Percentiles rank a stretch among this genome's conserved stretches.
Conservation (phyloP, 495 filamentous ascomycete genomes). For the Daldinia grandis region DNA sequence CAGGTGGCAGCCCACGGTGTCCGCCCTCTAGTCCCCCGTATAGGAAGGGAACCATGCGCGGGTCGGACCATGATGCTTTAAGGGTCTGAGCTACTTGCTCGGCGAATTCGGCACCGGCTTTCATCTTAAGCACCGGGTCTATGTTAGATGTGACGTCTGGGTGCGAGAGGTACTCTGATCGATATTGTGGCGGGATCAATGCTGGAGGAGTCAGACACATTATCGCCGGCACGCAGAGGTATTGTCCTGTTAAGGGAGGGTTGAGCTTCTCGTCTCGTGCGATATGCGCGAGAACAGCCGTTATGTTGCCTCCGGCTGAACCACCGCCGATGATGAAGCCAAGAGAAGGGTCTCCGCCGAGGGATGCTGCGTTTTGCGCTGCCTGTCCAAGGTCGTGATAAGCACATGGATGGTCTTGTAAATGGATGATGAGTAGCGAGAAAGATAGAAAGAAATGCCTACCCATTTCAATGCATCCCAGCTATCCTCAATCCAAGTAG, state of each 20-base stretch:
- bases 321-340: slow-evolving; percentile 62
- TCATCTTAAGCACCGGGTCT: slow-evolving; percentile 33
- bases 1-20: slow-evolving; percentile 43
- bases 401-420: background rate
- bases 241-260: slow-evolving; percentile 55
- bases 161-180: slow-evolving; percentile 37
- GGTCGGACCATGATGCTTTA: slow-evolving; percentile 24
- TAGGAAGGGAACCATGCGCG: slow-evolving; percentile 32
- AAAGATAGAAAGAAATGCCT: slow-evolving; percentile 3
- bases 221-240: slow-evolving; percentile 53
- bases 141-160: slow-evolving; percentile 27
- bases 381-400: slow-evolving; percentile 30
- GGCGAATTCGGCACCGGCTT: slow-evolving; percentile 2
- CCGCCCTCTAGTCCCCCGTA: slow-evolving; percentile 23
- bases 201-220: slow-evolving; percentile 25
- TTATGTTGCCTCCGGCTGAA: slow-evolving; percentile 59
- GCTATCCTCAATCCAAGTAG: slow-evolving; percentile 55
- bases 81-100: background rate
- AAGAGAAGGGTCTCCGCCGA: slow-evolving; percentile 49
- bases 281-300: slow-evolving; percentile 52
- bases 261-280: slow-evolving; percentile 54
- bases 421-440: background rate
- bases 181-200: slow-evolving; percentile 28
- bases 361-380: slow-evolving; percentile 48
- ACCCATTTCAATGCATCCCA: slow-evolving; percentile 63